Percentiles rank a stretch among this genome's conserved stretches.
Evolutionary conservation across 768 basidiomycete species (phyloP).

Genomic region (Flagelloscypha sp.): DNA sequence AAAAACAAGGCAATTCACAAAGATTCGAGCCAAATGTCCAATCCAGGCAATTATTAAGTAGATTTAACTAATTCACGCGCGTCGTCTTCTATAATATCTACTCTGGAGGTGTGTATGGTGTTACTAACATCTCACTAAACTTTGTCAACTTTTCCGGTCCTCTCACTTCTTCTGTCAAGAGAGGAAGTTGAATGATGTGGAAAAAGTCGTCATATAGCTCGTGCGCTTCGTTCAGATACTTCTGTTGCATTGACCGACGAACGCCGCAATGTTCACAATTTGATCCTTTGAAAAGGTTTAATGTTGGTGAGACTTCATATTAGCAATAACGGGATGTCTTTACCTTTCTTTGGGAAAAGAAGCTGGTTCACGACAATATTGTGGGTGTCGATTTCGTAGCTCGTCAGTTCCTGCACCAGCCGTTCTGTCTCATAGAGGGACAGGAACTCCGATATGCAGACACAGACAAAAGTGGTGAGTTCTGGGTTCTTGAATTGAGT

Average conservation of each 20-base stretch:
- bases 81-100: too few relatives aligned
- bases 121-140: slow-evolving; percentile 87
- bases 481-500: slow-evolving; percentile 99
- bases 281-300: slow-evolving; percentile 45
- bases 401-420: slow-evolving; percentile 88
- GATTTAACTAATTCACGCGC: too few relatives aligned
- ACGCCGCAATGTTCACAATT: slow-evolving; percentile 95
- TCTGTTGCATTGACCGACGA: slow-evolving; percentile 96
- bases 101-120: slow-evolving; percentile 62
- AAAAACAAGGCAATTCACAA: too few relatives aligned
- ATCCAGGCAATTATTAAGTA: too few relatives aligned
- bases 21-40: too few relatives aligned
- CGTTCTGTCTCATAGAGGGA: slow-evolving; percentile 98
- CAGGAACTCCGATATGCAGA: slow-evolving; percentile 97
- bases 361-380: slow-evolving; percentile 98
- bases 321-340: slow-evolving; percentile 18
- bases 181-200: slow-evolving; percentile 89
- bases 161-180: slow-evolving; percentile 94
- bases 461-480: slow-evolving; percentile 98
- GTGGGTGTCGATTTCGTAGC: slow-evolving; percentile 95
- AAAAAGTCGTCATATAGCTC: slow-evolving; percentile 98
- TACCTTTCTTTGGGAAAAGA: slow-evolving; percentile 85
- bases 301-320: slow-evolving; percentile 3
- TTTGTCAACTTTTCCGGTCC: slow-evolving; percentile 89
- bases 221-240: slow-evolving; percentile 92